Base-by-base conservation (phyloP, 2,329 filamentous ascomycete genomes). In the Aspergillus fructus region DNA sequence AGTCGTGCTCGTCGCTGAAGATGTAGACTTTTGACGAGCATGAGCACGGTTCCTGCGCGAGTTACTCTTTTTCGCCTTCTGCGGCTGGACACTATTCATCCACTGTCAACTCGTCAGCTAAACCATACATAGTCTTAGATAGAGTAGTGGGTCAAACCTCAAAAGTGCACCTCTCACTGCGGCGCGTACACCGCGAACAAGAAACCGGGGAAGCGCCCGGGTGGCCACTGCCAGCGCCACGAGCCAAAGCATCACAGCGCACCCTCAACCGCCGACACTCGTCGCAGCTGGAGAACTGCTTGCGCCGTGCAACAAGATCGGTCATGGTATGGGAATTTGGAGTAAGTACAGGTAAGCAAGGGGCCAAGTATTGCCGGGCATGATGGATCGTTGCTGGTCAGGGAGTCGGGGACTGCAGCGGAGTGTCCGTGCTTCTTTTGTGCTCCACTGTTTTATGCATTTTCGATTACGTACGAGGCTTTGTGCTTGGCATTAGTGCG, bases 211-310 rank as follows among this genome's bases (percentile, higher is more conserved):
- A 30, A 30, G 27, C 34, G 15, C 37, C 50, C 45, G 52, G 60
- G 54, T 61, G 62, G 60, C 49, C 64, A 56, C 30, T 37, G 34
- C 34, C 34, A 6, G 12, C 34, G 3, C 15, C 30, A 19, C 30
- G 53, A 13, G 17, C 49, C 23, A 45, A 17, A 15, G 70, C 69
- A 53, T 73, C 69, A 53, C 71, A 73, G 13, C 64, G 64, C 42
- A 72, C 69, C 3, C 70, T 64, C 23, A 69, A 66, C 23, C 62
- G 63, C 27, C 71, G 70, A 48, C 70, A 72, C 17, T 64, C 63
- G 60, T 74, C 71, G 49, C 71, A 74, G 52, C 70, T 72, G 11
- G 70, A 73, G 51, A 71, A 73, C 45, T 73, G 71, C 24, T 60
- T 68, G 27, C 70, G 66, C 17, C 66, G 66, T 9, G 53, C 53